These are phyloP conservation scores for Leccinum incarnatum DNA, from an alignment of 768 basidiomycete genomes.

Conservation along the genomic window DNA sequence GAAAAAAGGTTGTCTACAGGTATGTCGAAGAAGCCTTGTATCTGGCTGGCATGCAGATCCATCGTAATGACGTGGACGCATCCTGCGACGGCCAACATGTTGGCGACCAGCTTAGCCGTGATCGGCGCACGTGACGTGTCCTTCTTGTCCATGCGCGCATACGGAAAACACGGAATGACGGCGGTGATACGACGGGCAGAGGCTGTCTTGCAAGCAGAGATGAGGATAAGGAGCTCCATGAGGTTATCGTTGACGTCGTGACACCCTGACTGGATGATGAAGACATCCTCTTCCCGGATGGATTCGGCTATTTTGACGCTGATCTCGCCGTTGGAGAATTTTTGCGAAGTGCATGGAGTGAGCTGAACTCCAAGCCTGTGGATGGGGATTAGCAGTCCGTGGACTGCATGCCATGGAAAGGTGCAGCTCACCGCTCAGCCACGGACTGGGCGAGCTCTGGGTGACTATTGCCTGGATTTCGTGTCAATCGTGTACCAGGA, in stretches of 20 bases:
- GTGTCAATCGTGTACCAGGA: conserved; percentile 9
- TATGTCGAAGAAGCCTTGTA: conserved; percentile 98
- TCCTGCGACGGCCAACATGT: conserved; percentile 95
- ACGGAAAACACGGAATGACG: conserved; percentile 97
- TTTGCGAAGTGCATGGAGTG: conserved; percentile 80
- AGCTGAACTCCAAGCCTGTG: conserved; percentile 86
- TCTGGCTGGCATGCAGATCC: conserved; percentile 97
- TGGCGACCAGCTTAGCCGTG: conserved; percentile 96
- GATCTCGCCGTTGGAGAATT: conserved; percentile 94
- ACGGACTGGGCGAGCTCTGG: conserved; percentile 95
- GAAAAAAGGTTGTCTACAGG: conserved; percentile 98
- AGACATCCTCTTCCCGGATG: conserved; percentile 96
- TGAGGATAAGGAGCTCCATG: conserved; percentile 98
- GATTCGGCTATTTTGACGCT: conserved; percentile 94
- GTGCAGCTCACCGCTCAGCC: conserved; percentile 90
- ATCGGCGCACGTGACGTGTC: conserved; percentile 95
- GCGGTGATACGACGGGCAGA: conserved; percentile 95
- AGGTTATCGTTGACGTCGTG: conserved; percentile 92
- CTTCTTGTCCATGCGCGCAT: conserved; percentile 97
- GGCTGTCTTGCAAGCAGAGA: conserved; percentile 96
- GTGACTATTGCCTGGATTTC: conserved; percentile 86
- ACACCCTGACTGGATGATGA: conserved; percentile 93
- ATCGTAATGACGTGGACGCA: conserved; percentile 99
- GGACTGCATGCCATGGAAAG: conserved; percentile 40
- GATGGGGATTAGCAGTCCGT: conserved; percentile 48